Percentiles rank a stretch among this genome's conserved stretches.
phyloP scores from a whole-genome alignment of 352 stramenopile genomes.

The Globisporangium viniferum region DNA sequence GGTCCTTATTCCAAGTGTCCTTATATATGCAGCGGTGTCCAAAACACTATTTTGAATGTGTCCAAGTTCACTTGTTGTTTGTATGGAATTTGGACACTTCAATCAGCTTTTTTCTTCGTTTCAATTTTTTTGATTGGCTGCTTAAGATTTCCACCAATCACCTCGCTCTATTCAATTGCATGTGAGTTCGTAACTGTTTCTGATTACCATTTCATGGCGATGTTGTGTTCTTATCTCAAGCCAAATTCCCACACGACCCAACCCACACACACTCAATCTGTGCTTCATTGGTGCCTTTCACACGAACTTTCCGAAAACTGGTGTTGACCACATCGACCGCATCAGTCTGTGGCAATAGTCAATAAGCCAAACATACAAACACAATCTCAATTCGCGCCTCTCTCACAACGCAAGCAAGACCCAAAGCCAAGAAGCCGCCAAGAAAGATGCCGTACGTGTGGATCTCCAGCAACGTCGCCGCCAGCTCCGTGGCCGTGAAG shows the following conservation, averaged over 20 bases:
- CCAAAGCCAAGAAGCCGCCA: not conserved
- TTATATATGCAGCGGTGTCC: too few species aligned
- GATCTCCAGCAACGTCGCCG: slow-evolving; percentile 51
- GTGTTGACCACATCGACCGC: not conserved
- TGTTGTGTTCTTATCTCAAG: too few species aligned
- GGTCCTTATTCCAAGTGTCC: too few species aligned
- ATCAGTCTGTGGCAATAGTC: not conserved
- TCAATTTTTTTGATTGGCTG: too few species aligned
- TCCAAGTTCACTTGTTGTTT: too few species aligned
- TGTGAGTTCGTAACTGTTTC: too few species aligned
- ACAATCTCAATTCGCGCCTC: not conserved
- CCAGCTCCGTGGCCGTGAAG: slow-evolving; percentile 24
- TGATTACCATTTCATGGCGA: too few species aligned
- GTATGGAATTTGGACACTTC: too few species aligned
- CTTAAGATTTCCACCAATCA: too few species aligned
- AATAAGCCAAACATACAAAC: not conserved
- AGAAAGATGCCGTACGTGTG: slow-evolving; percentile 44
- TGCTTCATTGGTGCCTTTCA: not conserved
- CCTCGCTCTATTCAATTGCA: too few species aligned
- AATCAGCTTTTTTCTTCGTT: too few species aligned
- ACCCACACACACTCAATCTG: not conserved
- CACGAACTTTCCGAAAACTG: not conserved
- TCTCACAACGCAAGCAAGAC: not conserved
- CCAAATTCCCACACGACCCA: not conserved
- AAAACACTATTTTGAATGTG: too few species aligned